These are phyloP conservation scores for Schizothecium vesticola DNA, from an alignment of 495 filamentous ascomycete species.

Conservation along the genomic window DNA sequence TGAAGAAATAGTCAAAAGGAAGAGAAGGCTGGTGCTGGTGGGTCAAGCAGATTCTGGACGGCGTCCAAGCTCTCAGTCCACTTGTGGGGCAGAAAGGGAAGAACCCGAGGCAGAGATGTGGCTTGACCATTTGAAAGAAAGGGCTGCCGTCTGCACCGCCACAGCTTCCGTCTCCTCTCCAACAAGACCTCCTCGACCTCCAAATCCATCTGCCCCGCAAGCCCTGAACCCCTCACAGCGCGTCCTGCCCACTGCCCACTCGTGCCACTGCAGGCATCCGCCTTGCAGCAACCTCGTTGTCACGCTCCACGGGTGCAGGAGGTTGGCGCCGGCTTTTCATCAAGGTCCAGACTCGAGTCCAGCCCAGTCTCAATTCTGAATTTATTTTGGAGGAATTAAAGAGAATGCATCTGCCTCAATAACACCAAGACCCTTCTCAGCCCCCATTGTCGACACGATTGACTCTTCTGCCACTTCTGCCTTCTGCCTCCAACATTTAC, in stretches of 20 bases:
- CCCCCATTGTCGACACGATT: neutral
- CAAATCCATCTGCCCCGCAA: neutral
- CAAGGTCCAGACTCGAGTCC: neutral
- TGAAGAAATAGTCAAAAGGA: neutral
- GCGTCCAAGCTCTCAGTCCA: conserved; percentile 13
- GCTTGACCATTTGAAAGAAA: neutral
- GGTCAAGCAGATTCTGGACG: conserved; percentile 10
- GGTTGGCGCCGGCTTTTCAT: neutral
- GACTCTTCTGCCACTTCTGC: too few relatives aligned
- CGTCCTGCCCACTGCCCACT: too few relatives aligned
- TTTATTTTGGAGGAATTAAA: neutral
- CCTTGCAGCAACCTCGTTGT: neutral
- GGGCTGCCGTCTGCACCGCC: neutral
- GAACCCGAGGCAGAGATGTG: neutral
- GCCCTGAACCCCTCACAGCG: neutral
- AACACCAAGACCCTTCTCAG: neutral
- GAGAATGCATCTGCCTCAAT: neutral
- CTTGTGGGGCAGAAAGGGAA: conserved; percentile 4
- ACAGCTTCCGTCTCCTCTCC: neutral
- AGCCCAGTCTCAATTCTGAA: neutral
- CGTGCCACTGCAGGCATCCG: neutral
- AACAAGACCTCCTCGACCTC: neutral
- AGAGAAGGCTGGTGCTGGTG: neutral
- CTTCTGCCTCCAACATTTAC: neutral
- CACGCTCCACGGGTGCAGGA: neutral